Base-by-base conservation (phyloP, 108 stramenopile species). In the Seminavis robusta region DNA sequence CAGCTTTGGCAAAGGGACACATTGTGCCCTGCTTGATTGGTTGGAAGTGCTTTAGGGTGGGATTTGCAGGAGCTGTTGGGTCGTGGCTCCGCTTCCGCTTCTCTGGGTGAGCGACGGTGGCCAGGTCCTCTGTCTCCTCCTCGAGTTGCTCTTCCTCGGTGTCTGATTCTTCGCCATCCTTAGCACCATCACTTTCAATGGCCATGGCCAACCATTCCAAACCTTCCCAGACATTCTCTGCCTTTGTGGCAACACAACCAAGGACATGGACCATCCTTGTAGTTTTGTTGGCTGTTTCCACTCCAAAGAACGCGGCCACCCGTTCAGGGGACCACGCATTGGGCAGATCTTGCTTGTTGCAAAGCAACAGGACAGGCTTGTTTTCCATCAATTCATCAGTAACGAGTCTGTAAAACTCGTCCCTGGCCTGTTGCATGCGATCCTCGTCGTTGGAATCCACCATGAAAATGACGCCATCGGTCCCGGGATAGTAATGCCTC, bases 311-410 rank as follows among this genome's bases (percentile, higher is more conserved):
- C 42, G 17, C 4, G 15, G 43, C 43, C 2, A 80, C 23, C 24
- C 62, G 33, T 27, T 54, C 33, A 4, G 60, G 31, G 10, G 38
- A 34, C 47, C 52, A 8, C 4, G 71, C 66, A 28, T 68, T 60
- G 6, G 69, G 69, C 13, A 80, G 66, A 53, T 80, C 79, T 50
- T 71, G 68, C 69, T 80, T 80, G 71, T 80, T 80, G 33, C 61
- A 56, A 62, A 47, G 69, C 13, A 80, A 47, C 20, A 80, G 60
- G 7, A 80, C 3, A 1, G 56, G 36, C 5, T 56, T 60, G 36
- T 67, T 54, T 1, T 38, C 55, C 23, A 80, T 59, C 45, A 49
- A 42, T 63, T 50, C 57, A 38, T 76, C 52, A n/a, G 9, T 28
- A 30, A 79, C 21, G 25, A 83, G 29, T 21, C 44, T 26, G 9